These are phyloP conservation scores for Xylariaceae sp. DNA, from an alignment of 2,329 filamentous ascomycete genomes.

Conservation along the genomic window DNA sequence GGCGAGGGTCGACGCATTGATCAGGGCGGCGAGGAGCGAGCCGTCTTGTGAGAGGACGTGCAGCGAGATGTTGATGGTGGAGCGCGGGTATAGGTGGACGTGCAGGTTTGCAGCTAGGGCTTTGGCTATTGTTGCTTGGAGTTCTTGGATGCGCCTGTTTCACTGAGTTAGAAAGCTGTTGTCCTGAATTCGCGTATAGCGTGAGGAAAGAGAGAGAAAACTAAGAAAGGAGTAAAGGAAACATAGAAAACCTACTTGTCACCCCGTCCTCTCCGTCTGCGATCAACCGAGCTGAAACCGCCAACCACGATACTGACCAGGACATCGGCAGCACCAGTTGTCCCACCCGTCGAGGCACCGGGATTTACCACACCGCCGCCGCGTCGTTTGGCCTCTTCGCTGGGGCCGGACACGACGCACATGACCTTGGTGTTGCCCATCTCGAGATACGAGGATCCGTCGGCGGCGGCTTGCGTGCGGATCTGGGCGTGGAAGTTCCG, in stretches of 20 bases:
- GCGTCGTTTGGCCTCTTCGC: slow-evolving; percentile 53
- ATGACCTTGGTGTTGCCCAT: slow-evolving; percentile 98
- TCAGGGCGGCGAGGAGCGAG: slow-evolving; percentile 78
- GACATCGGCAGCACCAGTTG: slow-evolving; percentile 54
- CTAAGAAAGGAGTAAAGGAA: not conserved
- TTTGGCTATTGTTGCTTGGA: slow-evolving; percentile 73
- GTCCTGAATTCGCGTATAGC: not conserved
- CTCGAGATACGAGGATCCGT: slow-evolving; percentile 89
- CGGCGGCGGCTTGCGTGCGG: slow-evolving; percentile 85
- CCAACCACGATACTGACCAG: slow-evolving; percentile 80
- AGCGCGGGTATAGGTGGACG: slow-evolving; percentile 84
- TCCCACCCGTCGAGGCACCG: slow-evolving; percentile 9
- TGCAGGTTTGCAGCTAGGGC: slow-evolving; percentile 76
- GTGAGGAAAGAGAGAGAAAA: not conserved
- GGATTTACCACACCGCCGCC: slow-evolving; percentile 29
- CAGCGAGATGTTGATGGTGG: slow-evolving; percentile 75
- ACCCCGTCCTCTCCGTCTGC: slow-evolving; percentile 68
- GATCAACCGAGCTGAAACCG: slow-evolving; percentile 82
- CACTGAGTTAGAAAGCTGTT: not conserved
- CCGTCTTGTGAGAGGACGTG: slow-evolving; percentile 90
- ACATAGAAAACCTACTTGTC: slow-evolving; percentile 63
- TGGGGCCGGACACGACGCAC: slow-evolving; percentile 83
- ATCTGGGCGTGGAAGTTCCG: slow-evolving; percentile 85
- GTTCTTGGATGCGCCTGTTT: slow-evolving; percentile 70
- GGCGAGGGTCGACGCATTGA: slow-evolving; percentile 89